Base-by-base conservation (phyloP, 2,329 filamentous ascomycete genomes). In the Sporothrix phasma region DNA sequence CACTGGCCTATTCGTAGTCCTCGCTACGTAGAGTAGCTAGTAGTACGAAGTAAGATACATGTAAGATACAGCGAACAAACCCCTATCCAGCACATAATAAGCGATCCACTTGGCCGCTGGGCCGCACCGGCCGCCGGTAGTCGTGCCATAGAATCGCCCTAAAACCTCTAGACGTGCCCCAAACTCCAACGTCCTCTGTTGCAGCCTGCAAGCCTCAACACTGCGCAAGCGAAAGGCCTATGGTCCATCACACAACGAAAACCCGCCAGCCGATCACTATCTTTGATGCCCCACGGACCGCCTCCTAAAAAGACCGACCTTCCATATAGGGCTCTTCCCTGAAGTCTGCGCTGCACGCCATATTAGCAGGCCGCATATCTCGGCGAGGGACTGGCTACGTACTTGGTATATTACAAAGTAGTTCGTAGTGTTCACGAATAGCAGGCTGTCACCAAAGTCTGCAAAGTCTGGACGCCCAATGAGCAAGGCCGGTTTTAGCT, bases 261-360 rank as follows among this genome's bases (percentile, higher is more conserved):
- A 60, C 46, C 41, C 56, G 39, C 26, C 26, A 46, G 56, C 22
- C 56, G 56, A 60, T 60, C 56, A 19, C 56, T 24, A 60, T 60
- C 56, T 46, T n/a, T 11, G 8, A 43, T 37, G 15, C n/a, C n/a
- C n/a, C n/a, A n/a, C n/a, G n/a, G n/a, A n/a, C n/a, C n/a, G n/a
- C n/a, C n/a, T n/a, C n/a, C n/a, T n/a, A n/a, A n/a, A n/a, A n/a
- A n/a, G n/a, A n/a, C n/a, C n/a, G n/a, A n/a, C n/a, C n/a, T n/a
- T n/a, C n/a, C n/a, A n/a, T n/a, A 2, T 6, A n/a, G 37, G 43
- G 11, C 51, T 24, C n/a, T 56, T 39, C 51, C 51, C 51, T 39
- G 51, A 31, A 24, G 24, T 37, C 39, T 56, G 51, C 19, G 34
- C 22, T 37, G 45, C 24, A 15, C 17, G 41, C 45, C 19, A 31